phyloP scores from a whole-genome alignment of 352 stramenopile genomes.

The Phytopythium oedochilum region DNA sequence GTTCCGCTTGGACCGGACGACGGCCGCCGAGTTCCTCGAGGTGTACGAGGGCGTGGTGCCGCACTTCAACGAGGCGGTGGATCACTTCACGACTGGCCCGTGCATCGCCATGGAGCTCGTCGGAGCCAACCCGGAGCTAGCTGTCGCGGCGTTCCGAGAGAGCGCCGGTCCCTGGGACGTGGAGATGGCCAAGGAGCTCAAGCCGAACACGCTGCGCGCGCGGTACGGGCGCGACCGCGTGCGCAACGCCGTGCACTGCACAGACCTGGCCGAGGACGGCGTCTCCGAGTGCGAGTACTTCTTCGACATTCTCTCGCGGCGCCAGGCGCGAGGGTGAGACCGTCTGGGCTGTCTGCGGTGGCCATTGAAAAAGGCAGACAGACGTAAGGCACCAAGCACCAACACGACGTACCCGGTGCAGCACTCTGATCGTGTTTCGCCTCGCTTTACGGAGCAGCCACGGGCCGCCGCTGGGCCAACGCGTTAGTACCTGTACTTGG shows the following conservation, averaged over 20 bases:
- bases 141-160: conserved; percentile 75
- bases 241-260: conserved; percentile 92
- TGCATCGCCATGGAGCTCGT: conserved; percentile 90
- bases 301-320: conserved; percentile 89
- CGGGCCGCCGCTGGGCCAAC: not conserved
- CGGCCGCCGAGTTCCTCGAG: conserved; percentile 90
- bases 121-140: conserved; percentile 43
- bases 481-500: conserved; percentile 96
- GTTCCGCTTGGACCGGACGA: conserved; percentile 86
- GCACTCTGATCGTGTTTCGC: not conserved
- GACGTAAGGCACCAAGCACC: conserved; percentile 2
- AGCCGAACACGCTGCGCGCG: conserved; percentile 85
- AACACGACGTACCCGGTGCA: conserved; percentile 3
- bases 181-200: conserved; percentile 91
- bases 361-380: no score
- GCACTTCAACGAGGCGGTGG: conserved; percentile 86
- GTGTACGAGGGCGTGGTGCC: conserved; percentile 90
- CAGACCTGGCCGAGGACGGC: conserved; percentile 89
- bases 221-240: conserved; percentile 87
- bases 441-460: not conserved
- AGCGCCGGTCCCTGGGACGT: conserved; percentile 89
- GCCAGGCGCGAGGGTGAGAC: conserved; percentile 26
- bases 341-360: not conserved
- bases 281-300: conserved; percentile 91
- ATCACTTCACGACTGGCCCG: conserved; percentile 86